Evolutionary conservation across 495 filamentous ascomycete genomes (phyloP).

Genomic region (Friedmanniomyces simplex): DNA sequence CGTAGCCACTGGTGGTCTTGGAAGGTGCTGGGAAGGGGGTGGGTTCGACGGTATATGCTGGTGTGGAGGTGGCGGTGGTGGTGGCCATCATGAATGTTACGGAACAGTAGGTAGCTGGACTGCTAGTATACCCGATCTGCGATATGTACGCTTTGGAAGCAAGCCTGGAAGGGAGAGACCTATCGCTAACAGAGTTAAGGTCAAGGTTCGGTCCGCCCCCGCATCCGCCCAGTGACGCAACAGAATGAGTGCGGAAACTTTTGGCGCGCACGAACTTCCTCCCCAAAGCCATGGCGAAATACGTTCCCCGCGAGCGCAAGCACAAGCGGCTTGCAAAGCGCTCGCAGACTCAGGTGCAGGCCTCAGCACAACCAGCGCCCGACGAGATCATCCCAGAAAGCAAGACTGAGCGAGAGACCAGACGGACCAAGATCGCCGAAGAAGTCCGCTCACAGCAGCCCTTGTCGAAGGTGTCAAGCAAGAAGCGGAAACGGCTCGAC

Average conservation of each 20-base stretch:
- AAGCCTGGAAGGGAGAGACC: no score
- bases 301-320: conserved; percentile 69
- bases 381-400: conserved; percentile 57
- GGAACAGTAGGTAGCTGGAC: no score
- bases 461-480: conserved; percentile 57
- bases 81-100: not conserved
- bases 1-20: conserved; percentile 51
- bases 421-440: conserved; percentile 57
- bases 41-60: conserved; percentile 1
- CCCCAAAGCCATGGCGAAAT: conserved; percentile 58
- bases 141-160: no score
- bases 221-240: not conserved
- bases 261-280: not conserved
- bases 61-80: not conserved
- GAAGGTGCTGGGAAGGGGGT: conserved; percentile 64
- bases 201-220: conserved; percentile 1
- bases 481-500: conserved; percentile 89
- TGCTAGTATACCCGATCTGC: not conserved
- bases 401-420: conserved; percentile 57
- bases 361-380: conserved; percentile 55
- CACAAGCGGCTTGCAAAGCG: conserved; percentile 45
- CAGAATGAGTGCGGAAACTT: not conserved
- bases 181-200: not conserved
- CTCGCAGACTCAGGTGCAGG: conserved; percentile 36
- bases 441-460: conserved; percentile 47